A percentile compares a stretch with the other conserved stretches of the same genome.
phyloP scores from a whole-genome alignment of 1,284 basidiomycete species.

The Sphaerobolus stellatus region DNA sequence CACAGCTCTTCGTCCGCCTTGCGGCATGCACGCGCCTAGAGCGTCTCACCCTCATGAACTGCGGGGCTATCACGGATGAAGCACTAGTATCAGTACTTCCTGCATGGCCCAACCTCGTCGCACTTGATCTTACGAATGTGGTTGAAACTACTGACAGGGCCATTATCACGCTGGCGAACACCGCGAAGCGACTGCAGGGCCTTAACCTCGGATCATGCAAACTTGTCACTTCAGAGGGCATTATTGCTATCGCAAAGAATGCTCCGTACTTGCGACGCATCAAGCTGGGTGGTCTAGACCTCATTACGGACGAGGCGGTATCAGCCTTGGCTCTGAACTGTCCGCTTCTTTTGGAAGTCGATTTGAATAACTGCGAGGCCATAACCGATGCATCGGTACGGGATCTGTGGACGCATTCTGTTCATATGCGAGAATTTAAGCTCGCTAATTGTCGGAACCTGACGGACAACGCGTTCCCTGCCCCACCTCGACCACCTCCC shows the following conservation, averaged over 20 bases:
- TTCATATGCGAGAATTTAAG: slow-evolving; percentile 88
- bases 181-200: slow-evolving; percentile 82
- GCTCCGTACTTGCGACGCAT: slow-evolving; percentile 84
- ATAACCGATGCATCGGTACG: slow-evolving; percentile 80
- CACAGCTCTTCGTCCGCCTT: slow-evolving; percentile 77
- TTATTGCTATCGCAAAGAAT: slow-evolving; percentile 73
- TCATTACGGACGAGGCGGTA: slow-evolving; percentile 80
- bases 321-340: slow-evolving; percentile 79
- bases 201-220: slow-evolving; percentile 90
- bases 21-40: slow-evolving; percentile 82
- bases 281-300: slow-evolving; percentile 78
- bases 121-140: slow-evolving; percentile 86
- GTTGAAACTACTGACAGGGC: slow-evolving; percentile 68
- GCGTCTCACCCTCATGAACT: slow-evolving; percentile 88
- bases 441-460: slow-evolving; percentile 79
- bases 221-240: slow-evolving; percentile 74
- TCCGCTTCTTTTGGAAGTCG: slow-evolving; percentile 90
- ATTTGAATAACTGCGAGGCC: slow-evolving; percentile 81
- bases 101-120: slow-evolving; percentile 75
- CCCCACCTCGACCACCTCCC: slow-evolving; percentile 40
- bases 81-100: slow-evolving; percentile 71
- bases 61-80: slow-evolving; percentile 68
- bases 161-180: slow-evolving; percentile 66
- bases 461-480: slow-evolving; percentile 87
- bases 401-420: slow-evolving; percentile 80